Conservation (phyloP, 257 asterid genomes). For the Penstemon davidsonii region DNA sequence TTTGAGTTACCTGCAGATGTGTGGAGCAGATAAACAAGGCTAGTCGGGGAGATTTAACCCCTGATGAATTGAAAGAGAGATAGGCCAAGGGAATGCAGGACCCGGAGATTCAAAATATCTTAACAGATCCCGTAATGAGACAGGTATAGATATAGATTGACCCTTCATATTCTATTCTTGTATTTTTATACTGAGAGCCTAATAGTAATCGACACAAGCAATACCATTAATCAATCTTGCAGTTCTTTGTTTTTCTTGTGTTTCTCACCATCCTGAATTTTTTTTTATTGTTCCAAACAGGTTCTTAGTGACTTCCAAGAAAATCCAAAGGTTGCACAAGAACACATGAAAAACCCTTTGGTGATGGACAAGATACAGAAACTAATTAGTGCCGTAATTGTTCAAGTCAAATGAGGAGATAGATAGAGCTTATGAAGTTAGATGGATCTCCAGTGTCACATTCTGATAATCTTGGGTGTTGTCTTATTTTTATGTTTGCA, state of each 20-base stretch:
- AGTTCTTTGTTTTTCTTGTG: no score
- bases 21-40: conserved; percentile 84
- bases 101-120: conserved; percentile 89
- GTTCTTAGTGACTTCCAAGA: conserved; percentile 79
- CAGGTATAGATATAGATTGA: conserved; percentile 49
- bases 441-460: background rate
- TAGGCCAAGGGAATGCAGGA: conserved; percentile 98
- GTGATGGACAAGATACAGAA: conserved; percentile 94
- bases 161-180: background rate
- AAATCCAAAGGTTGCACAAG: conserved; percentile 78
- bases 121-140: conserved; percentile 94
- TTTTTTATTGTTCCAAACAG: conserved; percentile 22
- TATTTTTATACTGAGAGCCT: background rate
- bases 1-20: conserved; percentile 51
- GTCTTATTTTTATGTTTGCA: no score
- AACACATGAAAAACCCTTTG: conserved; percentile 78
- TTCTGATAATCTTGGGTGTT: conserved; percentile 1
- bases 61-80: conserved; percentile 95
- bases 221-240: no score
- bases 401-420: conserved; percentile 55
- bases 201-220: background rate
- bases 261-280: background rate
- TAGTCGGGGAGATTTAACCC: conserved; percentile 84
- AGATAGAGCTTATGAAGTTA: background rate
- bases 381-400: conserved; percentile 79